A percentile compares a stretch with the other conserved stretches of the same genome.
Conservation (phyloP, 2,329 filamentous ascomycete genomes). For the Penicillium italicum region DNA sequence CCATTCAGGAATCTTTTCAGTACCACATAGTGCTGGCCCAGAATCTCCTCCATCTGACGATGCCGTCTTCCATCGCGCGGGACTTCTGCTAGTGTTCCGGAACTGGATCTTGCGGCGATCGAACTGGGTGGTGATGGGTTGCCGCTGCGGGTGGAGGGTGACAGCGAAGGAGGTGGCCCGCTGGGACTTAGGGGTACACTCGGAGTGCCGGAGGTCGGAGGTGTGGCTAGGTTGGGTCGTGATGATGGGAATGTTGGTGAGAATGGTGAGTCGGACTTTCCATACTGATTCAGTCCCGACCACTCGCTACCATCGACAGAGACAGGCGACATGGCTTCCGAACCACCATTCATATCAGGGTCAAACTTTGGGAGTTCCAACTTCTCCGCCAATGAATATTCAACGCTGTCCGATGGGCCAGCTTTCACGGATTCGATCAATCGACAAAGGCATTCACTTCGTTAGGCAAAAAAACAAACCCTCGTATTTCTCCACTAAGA, state of each 20-base stretch:
- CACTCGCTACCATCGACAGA: conserved; percentile 80
- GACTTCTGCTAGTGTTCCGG: conserved; percentile 62
- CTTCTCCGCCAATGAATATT: conserved; percentile 4
- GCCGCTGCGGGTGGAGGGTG: conserved; percentile 28
- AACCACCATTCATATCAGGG: conserved; percentile 64
- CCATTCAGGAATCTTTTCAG: conserved; percentile 71
- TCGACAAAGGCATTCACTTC: conserved; percentile 5
- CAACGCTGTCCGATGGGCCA: background rate
- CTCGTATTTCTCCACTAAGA: conserved; percentile 9
- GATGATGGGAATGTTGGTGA: conserved; percentile 49
- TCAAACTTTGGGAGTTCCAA: conserved; percentile 10
- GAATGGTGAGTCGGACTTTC: conserved; percentile 43
- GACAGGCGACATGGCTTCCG: conserved; percentile 75
- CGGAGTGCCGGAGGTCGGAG: conserved; percentile 61
- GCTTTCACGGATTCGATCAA: background rate
- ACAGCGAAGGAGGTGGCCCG: conserved; percentile 27
- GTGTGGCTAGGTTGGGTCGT: conserved; percentile 57
- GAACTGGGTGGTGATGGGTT: conserved; percentile 84
- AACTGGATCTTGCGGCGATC: conserved; percentile 69
- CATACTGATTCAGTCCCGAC: conserved; percentile 67
- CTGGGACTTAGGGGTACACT: conserved; percentile 60
- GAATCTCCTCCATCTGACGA: conserved; percentile 61
- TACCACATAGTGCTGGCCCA: conserved; percentile 77
- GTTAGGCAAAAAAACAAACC: background rate
- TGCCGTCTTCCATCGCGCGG: conserved; percentile 59